Evolutionary conservation across 2,329 filamentous ascomycete genomes (phyloP), one percentile per base, ranked within the genome.

Genomic region (Aspergillus sp.): DNA sequence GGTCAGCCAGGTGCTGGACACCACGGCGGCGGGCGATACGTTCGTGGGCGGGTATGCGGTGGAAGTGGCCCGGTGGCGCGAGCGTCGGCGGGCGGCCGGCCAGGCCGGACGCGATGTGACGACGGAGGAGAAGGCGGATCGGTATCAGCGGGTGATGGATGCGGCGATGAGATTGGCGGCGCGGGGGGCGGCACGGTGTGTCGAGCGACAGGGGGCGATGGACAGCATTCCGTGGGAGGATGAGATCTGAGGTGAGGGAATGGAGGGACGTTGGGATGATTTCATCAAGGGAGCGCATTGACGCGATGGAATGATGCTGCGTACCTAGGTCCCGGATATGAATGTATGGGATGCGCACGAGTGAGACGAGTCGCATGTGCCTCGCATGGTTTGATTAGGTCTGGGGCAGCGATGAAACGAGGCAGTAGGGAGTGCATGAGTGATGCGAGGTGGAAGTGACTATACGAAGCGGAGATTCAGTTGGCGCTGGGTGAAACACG

Each of bases 1-100:
- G 71, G 87, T 90, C 16, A 74, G 69, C 3, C 74, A 81, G 52
- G 93, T 97, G 1, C 84, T 97, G 4, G 93, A 97, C 70, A 97
- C 93, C 1, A 97, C 93, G 6, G 93, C 88, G 1, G 94, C 94
- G 4, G 93, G 93, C 0, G 93, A 97, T 70, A 97, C 93, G 0
- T 97, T 97, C 74, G 89, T 95, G 4, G 93, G 94, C 2, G 88
- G 85, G 19, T 96, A 96, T 69, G 88, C 90, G 2, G 83, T 94
- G 21, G 83, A 85, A 52, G 81, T 88, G 25, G 89, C 89, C 36
- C 78, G 76, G 54, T 69, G 72, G 54, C 71, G 71, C 21, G 68
- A 75, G 11, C 65, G 67, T 10, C 68, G 71, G 16, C 67, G 76
- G 16, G 67, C 66, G 5, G 77, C 78, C 45, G 72, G 77, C 25